Base-by-base conservation (phyloP, 345 rosid genomes). In the Carallia pectinifolia region DNA sequence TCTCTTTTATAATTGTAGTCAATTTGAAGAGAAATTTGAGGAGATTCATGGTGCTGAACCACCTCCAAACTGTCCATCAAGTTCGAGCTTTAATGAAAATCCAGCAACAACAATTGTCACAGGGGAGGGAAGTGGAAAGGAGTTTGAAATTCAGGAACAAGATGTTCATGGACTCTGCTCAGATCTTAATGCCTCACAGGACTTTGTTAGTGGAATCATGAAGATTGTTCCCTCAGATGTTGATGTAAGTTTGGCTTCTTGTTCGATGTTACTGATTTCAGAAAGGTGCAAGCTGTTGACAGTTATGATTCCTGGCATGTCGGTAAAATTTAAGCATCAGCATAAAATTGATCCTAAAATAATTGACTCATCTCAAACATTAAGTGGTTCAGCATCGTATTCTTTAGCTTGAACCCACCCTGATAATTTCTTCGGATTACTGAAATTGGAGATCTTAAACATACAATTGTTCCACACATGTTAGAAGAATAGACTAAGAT, bases 1-100 rank as follows among this genome's bases (percentile, higher is more conserved):
- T 67, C 39, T 33, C 65, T 7, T 34, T 47, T 12, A 62, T 19
- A 1, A 7, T 59, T 6, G 31, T 68, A 92, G 99, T 81, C 92
- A 90, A 88, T 90, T 95, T 64, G 99, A 90, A 79, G 99, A 90
- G 82, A 90, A 75, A 65, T 84, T 92, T 77, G 99, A 90, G 84
- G 97, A 90, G 82, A 81, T 88, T 74, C 88, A 85, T 55, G 86
- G 85, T 33, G 60, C 74, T 13, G 92, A 87, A 69, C 92, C 84
- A 44, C 89, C 87, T 65, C 77, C 84, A 68, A 82, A 73, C 73
- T 36, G 72, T 74, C 88, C 85, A 54, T 80, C 94, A 77, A 89
- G 78, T 62, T 80, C 85, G 62, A 82, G 82, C 61, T 66, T 81
- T 53, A 77, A 74, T 63, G 91, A 88, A 77, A 87, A 79, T 75